Conservation (phyloP, 139 green algal genomes). For the Chlorella sp. region DNA sequence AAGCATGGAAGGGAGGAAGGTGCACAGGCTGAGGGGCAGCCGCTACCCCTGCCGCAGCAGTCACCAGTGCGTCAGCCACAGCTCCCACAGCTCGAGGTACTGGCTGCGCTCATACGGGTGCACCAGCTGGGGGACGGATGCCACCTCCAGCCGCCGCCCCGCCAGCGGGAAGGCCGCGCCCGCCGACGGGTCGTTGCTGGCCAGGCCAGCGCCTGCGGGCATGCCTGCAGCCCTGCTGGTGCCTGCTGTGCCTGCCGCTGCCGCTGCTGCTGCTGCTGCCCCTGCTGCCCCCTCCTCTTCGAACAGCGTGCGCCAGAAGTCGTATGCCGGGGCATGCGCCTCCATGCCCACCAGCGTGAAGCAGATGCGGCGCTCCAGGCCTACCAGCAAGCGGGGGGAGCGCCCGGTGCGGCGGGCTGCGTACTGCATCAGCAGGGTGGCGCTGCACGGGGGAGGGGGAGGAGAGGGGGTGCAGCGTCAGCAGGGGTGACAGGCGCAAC, state of each 20-base stretch:
- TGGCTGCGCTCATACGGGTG: background rate
- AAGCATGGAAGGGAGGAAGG: too few species aligned
- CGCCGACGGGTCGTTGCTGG: background rate
- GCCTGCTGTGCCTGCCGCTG: background rate
- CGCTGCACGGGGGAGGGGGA: background rate
- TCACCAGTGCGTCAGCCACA: background rate
- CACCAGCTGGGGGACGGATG: background rate
- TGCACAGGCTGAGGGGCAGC: too few species aligned
- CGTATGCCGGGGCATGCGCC: slow-evolving; percentile 12
- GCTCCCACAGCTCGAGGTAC: slow-evolving; percentile 36
- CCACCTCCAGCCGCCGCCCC: slow-evolving; percentile 10
- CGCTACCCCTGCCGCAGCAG: too few species aligned
- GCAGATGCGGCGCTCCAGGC: slow-evolving; percentile 15
- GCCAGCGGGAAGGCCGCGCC: background rate
- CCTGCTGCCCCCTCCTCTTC: background rate
- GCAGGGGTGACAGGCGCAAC: too few species aligned
- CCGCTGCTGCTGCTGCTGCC: background rate
- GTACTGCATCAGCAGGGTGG: slow-evolving; percentile 19
- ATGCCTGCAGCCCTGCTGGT: background rate
- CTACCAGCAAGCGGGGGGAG: slow-evolving; percentile 25
- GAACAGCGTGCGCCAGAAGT: slow-evolving; percentile 34
- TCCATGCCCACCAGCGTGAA: slow-evolving; percentile 25
- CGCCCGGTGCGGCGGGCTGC: background rate
- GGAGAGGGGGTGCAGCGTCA: background rate
- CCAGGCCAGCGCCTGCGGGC: background rate